These are phyloP conservation scores for Cucumis sativus DNA, from an alignment of 306 rosid genomes.

Conservation along the genomic window Cucumber_9930_V3 NC_026655.2:30584501-30585000, in stretches of 20 bases:
- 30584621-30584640: too few species aligned
- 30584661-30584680: too few species aligned
- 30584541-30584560: too few species aligned
- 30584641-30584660: too few species aligned
- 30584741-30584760: background rate
- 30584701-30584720: background rate
- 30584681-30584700: background rate
- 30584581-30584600: too few species aligned
- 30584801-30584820: background rate
- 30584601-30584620: background rate
- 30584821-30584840: background rate
- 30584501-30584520: too few species aligned
- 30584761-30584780: background rate
- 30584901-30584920: constrained; percentile 44
- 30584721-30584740: background rate
- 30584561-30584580: too few species aligned
- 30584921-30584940: constrained; percentile 57
- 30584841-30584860: constrained; percentile 31
- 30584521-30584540: too few species aligned
- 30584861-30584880: constrained; percentile 41
- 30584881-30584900: constrained; percentile 56
- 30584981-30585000: constrained; percentile 31
- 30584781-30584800: background rate
- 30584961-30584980: constrained; percentile 24
- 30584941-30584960: constrained; percentile 82